Evolutionary conservation across 2,329 filamentous ascomycete species (phyloP).

Genomic region (Waltergamsia citrina): DNA sequence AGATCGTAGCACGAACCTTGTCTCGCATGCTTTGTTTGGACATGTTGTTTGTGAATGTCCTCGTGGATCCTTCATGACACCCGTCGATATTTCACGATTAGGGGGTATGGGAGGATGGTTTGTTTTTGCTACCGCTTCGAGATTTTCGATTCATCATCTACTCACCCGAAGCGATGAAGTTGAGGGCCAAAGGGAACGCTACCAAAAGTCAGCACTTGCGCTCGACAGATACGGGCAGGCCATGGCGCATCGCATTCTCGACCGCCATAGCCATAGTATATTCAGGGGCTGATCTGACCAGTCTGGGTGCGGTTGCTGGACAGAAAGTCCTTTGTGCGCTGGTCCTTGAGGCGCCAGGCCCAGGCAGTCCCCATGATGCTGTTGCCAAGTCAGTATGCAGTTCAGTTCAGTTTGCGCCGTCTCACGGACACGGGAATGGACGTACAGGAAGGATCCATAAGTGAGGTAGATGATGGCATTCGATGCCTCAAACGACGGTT

Average conservation of each 20-base stretch:
- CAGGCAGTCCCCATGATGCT: constrained; percentile 55
- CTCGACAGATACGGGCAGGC: background rate
- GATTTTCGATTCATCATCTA: constrained; percentile 33
- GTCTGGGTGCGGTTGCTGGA: constrained; percentile 74
- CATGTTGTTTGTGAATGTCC: background rate
- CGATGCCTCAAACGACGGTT: constrained; percentile 65
- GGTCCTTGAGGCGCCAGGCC: constrained; percentile 48
- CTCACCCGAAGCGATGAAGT: constrained; percentile 91
- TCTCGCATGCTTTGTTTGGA: background rate
- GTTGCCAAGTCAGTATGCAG: constrained; percentile 5
- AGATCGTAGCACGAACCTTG: constrained; percentile 34
- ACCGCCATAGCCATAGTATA: background rate
- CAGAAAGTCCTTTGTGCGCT: constrained; percentile 63
- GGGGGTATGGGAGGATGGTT: background rate
- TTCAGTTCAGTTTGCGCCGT: no score
- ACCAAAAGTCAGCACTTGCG: constrained; percentile 18
- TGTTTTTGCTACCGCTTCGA: constrained; percentile 52
- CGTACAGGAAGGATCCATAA: constrained; percentile 69
- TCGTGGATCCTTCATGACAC: background rate
- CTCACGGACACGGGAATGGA: background rate
- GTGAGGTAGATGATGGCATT: constrained; percentile 79
- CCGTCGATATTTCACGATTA: background rate
- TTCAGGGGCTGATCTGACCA: constrained; percentile 49
- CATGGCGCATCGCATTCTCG: background rate
- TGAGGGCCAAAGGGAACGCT: constrained; percentile 75